phyloP scores from a whole-genome alignment of 495 filamentous ascomycete species.

The Penicillium malachiteum region DNA sequence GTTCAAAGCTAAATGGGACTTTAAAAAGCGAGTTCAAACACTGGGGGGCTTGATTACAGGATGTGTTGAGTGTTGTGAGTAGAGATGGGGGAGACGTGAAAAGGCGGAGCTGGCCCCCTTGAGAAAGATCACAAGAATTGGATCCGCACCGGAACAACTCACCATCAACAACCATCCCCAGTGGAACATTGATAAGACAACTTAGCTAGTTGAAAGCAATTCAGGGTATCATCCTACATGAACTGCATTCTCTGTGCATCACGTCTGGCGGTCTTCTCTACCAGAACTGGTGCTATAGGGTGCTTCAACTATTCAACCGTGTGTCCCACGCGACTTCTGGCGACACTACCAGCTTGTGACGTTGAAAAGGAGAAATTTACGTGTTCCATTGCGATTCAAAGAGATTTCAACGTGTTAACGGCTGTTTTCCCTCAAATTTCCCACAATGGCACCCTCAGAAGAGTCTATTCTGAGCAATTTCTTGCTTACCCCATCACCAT shows the following conservation, averaged over 20 bases:
- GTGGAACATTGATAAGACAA: neutral
- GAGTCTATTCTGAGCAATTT: slow-evolving; percentile 72
- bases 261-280: neutral
- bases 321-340: slow-evolving; percentile 1
- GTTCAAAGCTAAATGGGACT: neutral
- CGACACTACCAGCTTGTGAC: neutral
- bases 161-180: slow-evolving; percentile 1
- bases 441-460: slow-evolving; percentile 68
- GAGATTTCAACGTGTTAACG: neutral
- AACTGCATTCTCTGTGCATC: no score
- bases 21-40: neutral
- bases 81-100: slow-evolving; percentile 13
- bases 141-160: slow-evolving; percentile 12
- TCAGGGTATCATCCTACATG: no score
- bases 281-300: no score
- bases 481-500: slow-evolving; percentile 69
- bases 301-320: neutral
- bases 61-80: neutral
- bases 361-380: neutral
- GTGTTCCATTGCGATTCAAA: neutral
- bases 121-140: slow-evolving; percentile 3
- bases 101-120: slow-evolving; percentile 18
- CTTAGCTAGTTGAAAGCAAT: neutral
- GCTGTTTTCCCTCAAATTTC: neutral
- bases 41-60: neutral